Evolutionary conservation across 1,284 basidiomycete species (phyloP).

Genomic region (Fomitiporia mediterranea): DNA sequence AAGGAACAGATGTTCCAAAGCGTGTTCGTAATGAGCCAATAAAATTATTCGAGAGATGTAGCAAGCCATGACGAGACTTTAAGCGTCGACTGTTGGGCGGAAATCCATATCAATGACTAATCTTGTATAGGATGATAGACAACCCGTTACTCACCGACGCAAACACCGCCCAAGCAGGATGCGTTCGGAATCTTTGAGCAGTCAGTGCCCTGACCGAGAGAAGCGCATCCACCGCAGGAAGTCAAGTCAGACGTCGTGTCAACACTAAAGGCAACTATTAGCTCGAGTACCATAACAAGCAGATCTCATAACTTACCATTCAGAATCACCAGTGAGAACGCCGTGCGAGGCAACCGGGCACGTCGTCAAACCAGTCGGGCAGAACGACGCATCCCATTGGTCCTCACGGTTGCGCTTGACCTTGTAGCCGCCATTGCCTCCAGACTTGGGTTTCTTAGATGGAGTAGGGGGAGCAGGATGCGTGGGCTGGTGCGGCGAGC

Average conservation of each 20-base stretch:
- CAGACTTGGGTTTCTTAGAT: slow-evolving; percentile 12
- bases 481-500: slow-evolving; percentile 2
- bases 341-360: slow-evolving; percentile 14
- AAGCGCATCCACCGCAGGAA: slow-evolving; percentile 20
- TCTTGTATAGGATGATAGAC: too few species aligned
- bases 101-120: neutral
- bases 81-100: neutral
- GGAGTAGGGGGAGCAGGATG: neutral
- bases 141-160: slow-evolving; percentile 17
- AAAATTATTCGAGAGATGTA: neutral
- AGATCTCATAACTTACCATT: slow-evolving; percentile 12
- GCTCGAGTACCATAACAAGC: neutral
- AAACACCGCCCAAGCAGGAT: slow-evolving; percentile 14
- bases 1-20: slow-evolving; percentile 1
- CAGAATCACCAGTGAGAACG: slow-evolving; percentile 10
- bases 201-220: slow-evolving; percentile 9
- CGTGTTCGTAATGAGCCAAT: neutral
- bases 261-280: slow-evolving; percentile 1
- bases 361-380: slow-evolving; percentile 15
- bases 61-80: neutral
- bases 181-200: slow-evolving; percentile 15
- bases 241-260: slow-evolving; percentile 15
- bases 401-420: slow-evolving; percentile 15
- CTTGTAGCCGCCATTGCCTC: slow-evolving; percentile 6
- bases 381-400: slow-evolving; percentile 16